Evolutionary conservation across 192 early-diverging fungal genomes (phyloP).

Genomic region (Phlyctochytrium planicorne): DNA sequence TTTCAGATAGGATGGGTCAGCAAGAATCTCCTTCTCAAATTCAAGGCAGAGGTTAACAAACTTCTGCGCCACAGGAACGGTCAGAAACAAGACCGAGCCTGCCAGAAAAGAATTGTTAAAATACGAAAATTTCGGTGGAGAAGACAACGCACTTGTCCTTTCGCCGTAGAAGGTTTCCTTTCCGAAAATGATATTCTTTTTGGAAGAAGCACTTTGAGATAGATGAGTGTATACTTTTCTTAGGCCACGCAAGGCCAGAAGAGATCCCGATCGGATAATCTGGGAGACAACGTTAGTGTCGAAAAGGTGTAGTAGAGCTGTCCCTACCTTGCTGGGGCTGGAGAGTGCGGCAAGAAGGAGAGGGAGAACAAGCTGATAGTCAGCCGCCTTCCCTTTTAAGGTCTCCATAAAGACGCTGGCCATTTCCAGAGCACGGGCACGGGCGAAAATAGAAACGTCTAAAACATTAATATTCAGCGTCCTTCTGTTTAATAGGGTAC

Average conservation of each 20-base stretch:
- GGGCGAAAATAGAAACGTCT: too few relatives aligned
- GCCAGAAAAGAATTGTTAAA: conserved; percentile 2
- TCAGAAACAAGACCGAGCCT: conserved; percentile 57
- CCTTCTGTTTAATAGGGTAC: too few relatives aligned
- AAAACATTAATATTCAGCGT: too few relatives aligned
- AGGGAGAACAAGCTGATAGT: neutral
- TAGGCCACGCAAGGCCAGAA: too few relatives aligned
- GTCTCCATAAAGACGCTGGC: too few relatives aligned
- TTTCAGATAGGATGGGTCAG: conserved; percentile 42
- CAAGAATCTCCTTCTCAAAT: conserved; percentile 42
- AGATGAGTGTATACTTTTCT: too few relatives aligned
- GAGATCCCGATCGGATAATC: too few relatives aligned
- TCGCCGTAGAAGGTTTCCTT: neutral
- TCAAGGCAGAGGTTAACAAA: conserved; percentile 53
- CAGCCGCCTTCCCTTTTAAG: too few relatives aligned
- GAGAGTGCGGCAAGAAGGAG: neutral
- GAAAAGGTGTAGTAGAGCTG: too few relatives aligned
- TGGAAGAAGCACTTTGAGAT: too few relatives aligned
- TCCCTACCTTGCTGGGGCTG: neutral
- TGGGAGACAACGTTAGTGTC: too few relatives aligned
- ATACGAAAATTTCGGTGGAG: neutral
- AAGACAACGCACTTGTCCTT: neutral
- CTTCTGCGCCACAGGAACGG: conserved; percentile 35
- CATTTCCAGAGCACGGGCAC: too few relatives aligned
- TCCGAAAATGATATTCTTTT: conserved; percentile 4